These are phyloP conservation scores for Penicillium corylophilum DNA, from an alignment of 2,329 filamentous ascomycete genomes.

Conservation along the genomic window DNA sequence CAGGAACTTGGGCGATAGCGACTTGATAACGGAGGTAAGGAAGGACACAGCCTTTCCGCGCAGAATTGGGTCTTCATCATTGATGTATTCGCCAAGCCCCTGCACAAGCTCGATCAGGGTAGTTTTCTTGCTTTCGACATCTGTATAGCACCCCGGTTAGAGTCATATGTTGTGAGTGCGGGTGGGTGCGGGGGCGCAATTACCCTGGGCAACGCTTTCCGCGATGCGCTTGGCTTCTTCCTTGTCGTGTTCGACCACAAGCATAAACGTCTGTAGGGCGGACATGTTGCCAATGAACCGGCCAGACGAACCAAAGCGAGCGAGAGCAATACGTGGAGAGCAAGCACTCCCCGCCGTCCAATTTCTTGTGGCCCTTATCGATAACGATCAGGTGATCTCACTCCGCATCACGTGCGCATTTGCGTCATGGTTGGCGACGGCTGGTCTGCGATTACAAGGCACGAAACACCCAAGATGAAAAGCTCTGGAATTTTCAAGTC, in stretches of 20 bases:
- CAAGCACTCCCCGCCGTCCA: constrained; percentile 14
- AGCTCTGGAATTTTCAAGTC: constrained; percentile 4
- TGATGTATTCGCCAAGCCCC: constrained; percentile 65
- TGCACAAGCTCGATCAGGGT: constrained; percentile 64
- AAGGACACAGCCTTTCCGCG: constrained; percentile 58
- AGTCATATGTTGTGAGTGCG: constrained; percentile 9
- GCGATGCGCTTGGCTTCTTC: constrained; percentile 48
- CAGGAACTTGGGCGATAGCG: constrained; percentile 55
- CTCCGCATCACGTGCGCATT: constrained; percentile 22
- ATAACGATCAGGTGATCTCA: constrained; percentile 34
- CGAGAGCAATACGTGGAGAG: constrained; percentile 8
- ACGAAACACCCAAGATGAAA: constrained; percentile 19
- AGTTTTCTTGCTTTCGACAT: constrained; percentile 58
- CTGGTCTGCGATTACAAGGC: constrained; percentile 3
- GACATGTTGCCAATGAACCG: constrained; percentile 41
- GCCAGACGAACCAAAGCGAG: constrained; percentile 9
- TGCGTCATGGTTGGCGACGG: constrained; percentile 23
- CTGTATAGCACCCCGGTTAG: constrained; percentile 35
- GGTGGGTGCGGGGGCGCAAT: constrained; percentile 9
- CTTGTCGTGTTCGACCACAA: constrained; percentile 49
- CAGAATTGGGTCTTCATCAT: constrained; percentile 61
- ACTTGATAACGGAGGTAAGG: constrained; percentile 45
- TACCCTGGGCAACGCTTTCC: constrained; percentile 46
- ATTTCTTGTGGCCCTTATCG: constrained; percentile 34
- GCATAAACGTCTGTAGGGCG: constrained; percentile 49